Base-by-base conservation (phyloP, 1,139 yeast genomes). In the Hyphopichia buzzinii region DNA sequence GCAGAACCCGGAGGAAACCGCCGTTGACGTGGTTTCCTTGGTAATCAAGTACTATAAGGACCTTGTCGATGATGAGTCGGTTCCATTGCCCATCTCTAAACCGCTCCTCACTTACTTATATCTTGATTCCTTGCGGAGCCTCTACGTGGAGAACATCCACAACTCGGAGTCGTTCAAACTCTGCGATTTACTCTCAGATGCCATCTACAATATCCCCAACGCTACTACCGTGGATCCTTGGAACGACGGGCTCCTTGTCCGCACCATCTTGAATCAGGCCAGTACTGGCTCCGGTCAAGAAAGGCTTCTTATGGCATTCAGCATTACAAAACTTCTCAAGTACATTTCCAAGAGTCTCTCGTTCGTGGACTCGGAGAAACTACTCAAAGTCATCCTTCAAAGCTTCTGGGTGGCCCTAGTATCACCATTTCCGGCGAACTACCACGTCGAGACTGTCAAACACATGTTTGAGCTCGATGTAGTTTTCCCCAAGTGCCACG, bases 381-480 rank as follows among this genome's bases (percentile, higher is more conserved):
- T 70, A 4, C 47, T 74, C 17, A 67, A 67, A 39, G 48, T 61
- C 3, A 52, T 71, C 2, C 47, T 74, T 27, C 55, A 68, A 11
- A 64, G 66, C 36, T 52, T 77, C 17, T 79, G 82, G 82, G 52
- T 55, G 3, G 60, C 77, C 19, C 47, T 80, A 8, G 50, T 59
- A n/a, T 62, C 73, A 2, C 56, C 66, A 2, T 62, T 70, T 15
- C 79, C 81, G 4, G 59, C 62, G 3, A 64, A 62, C 30, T 68
- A 66, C 39, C 88, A 82, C 47, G 83, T 81, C 1, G 90, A 83
- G 48, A 65, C 80, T 0, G 85, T 80, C 1, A 73, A 69, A 35
- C 66, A 73, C 10, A 62, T 77, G 8, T 71, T 72, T 55, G 74
- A 67, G 19, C 57, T 77, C 35, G 73, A 66, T 37, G 39, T 57